Base-by-base conservation (phyloP, 352 stramenopile genomes). In the Phytophthora boehmeriae region DNA sequence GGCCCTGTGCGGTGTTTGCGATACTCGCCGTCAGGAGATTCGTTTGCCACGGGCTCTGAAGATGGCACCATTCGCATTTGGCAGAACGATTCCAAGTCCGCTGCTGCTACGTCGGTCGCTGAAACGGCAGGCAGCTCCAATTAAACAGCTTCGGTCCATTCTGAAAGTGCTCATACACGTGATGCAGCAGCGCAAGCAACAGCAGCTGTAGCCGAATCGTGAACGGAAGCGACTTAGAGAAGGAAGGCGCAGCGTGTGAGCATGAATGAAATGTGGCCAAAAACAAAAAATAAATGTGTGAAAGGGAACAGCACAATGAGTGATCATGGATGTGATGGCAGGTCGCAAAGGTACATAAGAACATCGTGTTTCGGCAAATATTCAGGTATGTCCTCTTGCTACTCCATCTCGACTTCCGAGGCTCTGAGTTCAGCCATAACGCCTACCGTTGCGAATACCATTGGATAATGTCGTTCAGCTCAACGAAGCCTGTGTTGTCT, bases 1-100 rank as follows among this genome's bases (percentile, higher is more conserved):
- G 97, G 97, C 5, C 97, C 97, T 10, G 92, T 99, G 66, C 83
- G 96, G 55, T 99, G 97, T 91, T 69, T 99, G 62, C 88, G 97
- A 38, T 99, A 98, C 84, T 74, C 87, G 20, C 96, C 97, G 5
- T 84, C 74, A 56, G 97, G 97, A 23, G 86, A 95, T 59, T 96
- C 83, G 20, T 99, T 98, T 74, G 96, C 96, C 4, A 98, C 95
- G 11, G 97, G 97, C 19, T 98, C 90, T 4, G 97, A 99, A 70
- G 97, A 99, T 78, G 97, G 97, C 49, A 99, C 97, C 39, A 98
- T 99, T 78, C 93, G 97, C 63, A 90, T 99, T 54, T 99, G 97
- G 96, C 87, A 93, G 58, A 93, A 72, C 44, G 84, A 93, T 59
- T 87, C 73, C 28, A 73, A 74, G 48, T 91, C 81, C 14, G 75